Percentiles rank a stretch among this genome's conserved stretches.
These are phyloP conservation scores for Noccaea bulbosa DNA, from an alignment of 345 rosid species.

Conservation along the genomic window DNA sequence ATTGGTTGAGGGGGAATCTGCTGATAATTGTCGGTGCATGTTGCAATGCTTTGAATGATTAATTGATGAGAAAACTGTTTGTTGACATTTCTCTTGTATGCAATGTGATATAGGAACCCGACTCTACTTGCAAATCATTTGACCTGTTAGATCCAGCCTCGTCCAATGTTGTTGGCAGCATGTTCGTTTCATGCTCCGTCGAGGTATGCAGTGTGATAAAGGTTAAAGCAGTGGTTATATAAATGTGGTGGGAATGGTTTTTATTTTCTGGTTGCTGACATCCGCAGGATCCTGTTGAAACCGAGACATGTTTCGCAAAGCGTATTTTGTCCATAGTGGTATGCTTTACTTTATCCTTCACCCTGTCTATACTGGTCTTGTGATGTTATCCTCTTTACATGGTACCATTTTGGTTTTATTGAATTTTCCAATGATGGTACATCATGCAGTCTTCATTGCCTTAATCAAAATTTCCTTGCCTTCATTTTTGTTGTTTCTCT, in stretches of 20 bases:
- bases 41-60: conserved; percentile 8
- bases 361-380: conserved; percentile 2
- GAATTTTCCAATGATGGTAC: not conserved
- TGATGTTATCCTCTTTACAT: conserved; percentile 12
- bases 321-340: conserved; percentile 91
- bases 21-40: no score
- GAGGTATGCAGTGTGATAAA: conserved; percentile 61
- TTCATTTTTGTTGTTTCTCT: not conserved
- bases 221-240: not conserved
- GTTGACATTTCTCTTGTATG: conserved; percentile 2
- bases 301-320: conserved; percentile 80
- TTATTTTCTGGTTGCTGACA: conserved; percentile 35
- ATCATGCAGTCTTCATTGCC: not conserved
- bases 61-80: not conserved
- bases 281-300: conserved; percentile 86
- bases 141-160: conserved; percentile 78
- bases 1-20: no score
- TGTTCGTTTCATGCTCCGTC: conserved; percentile 72
- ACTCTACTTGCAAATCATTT: conserved; percentile 53
- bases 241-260: conserved; percentile 18
- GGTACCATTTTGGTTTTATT: conserved; percentile 8
- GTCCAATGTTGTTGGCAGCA: conserved; percentile 66
- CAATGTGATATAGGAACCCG: conserved; percentile 57
- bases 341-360: conserved; percentile 21
- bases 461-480: not conserved